Percentiles rank a stretch among this genome's conserved stretches.
These are phyloP conservation scores for Kuraishia ogatae DNA, from an alignment of 805 yeast genomes.

Conservation along the genomic window DNA sequence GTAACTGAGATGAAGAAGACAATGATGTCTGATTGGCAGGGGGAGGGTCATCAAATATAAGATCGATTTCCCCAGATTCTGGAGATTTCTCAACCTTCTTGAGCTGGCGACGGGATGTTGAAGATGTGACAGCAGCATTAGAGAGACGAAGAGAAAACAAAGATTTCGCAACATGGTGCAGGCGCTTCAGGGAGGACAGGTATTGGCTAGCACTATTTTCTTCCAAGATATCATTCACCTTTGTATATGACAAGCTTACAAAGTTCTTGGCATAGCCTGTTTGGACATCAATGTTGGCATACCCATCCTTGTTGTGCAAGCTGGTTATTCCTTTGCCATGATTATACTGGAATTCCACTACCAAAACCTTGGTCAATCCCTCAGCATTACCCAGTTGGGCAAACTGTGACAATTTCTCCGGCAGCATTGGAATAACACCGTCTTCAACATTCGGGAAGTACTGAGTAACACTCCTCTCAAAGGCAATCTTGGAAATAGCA, in stretches of 20 bases:
- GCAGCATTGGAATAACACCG: constrained; percentile 60
- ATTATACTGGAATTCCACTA: background rate
- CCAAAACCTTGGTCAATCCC: background rate
- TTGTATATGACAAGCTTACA: constrained; percentile 49
- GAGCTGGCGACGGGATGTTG: background rate
- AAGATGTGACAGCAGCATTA: constrained; percentile 6
- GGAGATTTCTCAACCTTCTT: background rate
- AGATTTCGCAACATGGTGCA: constrained; percentile 2
- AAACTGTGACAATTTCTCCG: constrained; percentile 38
- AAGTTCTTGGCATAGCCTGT: constrained; percentile 35
- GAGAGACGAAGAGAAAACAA: background rate
- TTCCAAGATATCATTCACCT: constrained; percentile 41
- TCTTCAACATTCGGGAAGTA: constrained; percentile 53
- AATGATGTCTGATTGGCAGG: background rate
- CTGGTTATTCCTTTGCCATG: background rate
- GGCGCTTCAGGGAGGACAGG: constrained; percentile 20
- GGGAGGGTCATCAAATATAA: background rate
- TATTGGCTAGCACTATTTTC: background rate
- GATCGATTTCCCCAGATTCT: background rate
- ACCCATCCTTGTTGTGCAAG: background rate
- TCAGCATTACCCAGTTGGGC: constrained; percentile 20
- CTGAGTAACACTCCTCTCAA: constrained; percentile 51
- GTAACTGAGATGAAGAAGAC: constrained; percentile 5
- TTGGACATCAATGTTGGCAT: constrained; percentile 32
- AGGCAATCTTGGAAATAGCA: constrained; percentile 45